Evolutionary conservation across 1,139 yeast genomes (phyloP), one percentile per base, ranked within the genome.

Genomic region (Diutina sp.): DNA sequence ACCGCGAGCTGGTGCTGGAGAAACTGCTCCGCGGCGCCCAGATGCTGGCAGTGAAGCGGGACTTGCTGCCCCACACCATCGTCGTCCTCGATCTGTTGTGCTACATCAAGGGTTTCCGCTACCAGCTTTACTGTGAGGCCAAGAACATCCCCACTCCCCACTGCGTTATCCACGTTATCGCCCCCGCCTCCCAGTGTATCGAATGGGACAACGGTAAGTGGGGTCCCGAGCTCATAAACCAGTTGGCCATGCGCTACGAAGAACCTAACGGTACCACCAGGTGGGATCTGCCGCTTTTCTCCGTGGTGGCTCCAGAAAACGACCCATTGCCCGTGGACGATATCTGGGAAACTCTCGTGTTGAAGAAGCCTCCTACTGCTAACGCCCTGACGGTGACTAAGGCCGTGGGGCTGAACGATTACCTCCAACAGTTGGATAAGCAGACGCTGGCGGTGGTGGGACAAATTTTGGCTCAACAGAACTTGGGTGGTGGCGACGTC

Each of bases 251-350:
- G 83, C 71, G 99, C 60, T 95, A 85, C 65, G 99, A 93, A 68
- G 99, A 93, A 67, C 99, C 99, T 0, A 87, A 89, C 64, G 84
- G 84, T 25, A 80, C 82, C 65, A 82, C 86, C 46, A 74, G 97
- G 59, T 93, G 99, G 99, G 99, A 93, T 67, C 83, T 96, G 4
- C 99, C 99, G 2, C 71, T 91, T 60, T 86, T 90, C 67, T 82
- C 89, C 0, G 69, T 89, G 1, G 79, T 84, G 2, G 79, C 83
- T 51, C 84, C 81, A 54, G 84, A 84, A 58, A 72, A 71, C n/a
- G 78, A 76, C 58, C 58, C 56, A 12, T 64, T 87, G 14, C 90
- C 91, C 0, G 69, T 82, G 12, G 85, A 85, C 4, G 87, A 82
- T 28, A 78, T 90, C 3, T 88, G 95, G 91, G 81, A 82, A 57